phyloP scores from a whole-genome alignment of 495 filamentous ascomycete species.

The Podospora pseudopauciseta region DNA sequence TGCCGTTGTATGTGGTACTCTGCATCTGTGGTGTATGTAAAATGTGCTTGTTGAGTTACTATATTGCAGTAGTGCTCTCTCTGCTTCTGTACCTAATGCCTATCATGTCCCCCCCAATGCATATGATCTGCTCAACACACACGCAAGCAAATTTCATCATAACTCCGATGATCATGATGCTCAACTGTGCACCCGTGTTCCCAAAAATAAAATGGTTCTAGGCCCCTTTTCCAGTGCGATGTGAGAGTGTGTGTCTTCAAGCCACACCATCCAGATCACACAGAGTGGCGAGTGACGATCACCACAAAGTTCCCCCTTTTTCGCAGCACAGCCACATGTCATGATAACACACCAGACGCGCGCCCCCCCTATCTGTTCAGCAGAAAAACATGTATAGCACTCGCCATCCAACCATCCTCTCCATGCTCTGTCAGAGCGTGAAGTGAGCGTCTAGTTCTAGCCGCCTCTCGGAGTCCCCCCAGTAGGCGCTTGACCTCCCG shows the following conservation, averaged over 20 bases:
- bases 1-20: background rate
- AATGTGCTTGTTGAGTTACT: background rate
- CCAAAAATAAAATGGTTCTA: background rate
- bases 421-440: too few species aligned
- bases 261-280: background rate
- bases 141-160: background rate
- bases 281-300: conserved; percentile 1
- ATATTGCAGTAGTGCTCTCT: background rate
- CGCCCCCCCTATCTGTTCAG: background rate
- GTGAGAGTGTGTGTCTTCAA: background rate
- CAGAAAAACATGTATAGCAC: background rate
- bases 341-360: background rate
- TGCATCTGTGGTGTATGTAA: background rate
- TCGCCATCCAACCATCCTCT: background rate
- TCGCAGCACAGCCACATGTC: background rate
- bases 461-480: background rate
- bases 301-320: background rate
- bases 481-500: conserved; percentile 1
- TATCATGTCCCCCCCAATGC: background rate
- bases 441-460: background rate
- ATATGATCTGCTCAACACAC: background rate
- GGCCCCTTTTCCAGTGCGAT: background rate
- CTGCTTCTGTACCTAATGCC: background rate
- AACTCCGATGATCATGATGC: background rate
- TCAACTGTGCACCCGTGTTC: background rate